Conservation (phyloP, 192 early-diverging fungal species). For the Mortierella antarctica region DNA sequence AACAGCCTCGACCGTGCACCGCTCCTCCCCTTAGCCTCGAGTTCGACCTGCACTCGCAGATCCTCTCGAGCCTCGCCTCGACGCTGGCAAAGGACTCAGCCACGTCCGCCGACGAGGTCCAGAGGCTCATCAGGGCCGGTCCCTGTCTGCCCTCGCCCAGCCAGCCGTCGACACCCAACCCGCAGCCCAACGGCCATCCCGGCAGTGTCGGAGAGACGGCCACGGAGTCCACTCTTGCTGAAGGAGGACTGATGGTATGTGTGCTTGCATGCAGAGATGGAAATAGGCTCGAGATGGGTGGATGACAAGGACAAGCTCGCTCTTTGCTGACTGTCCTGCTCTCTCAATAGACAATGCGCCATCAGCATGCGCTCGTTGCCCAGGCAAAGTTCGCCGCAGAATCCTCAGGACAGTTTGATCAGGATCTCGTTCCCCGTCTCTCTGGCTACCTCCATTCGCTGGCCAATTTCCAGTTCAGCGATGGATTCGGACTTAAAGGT, state of each 20-base stretch:
- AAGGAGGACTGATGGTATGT: slow-evolving; percentile 47
- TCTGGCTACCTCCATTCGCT: slow-evolving; percentile 49
- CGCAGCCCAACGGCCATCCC: slow-evolving; percentile 10
- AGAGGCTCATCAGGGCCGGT: slow-evolving; percentile 53
- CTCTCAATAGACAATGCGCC: slow-evolving; percentile 40
- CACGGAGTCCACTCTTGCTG: slow-evolving; percentile 15
- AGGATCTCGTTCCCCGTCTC: slow-evolving; percentile 48
- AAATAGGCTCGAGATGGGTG: neutral
- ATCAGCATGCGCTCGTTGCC: slow-evolving; percentile 47
- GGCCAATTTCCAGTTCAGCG: slow-evolving; percentile 41
- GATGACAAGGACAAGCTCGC: neutral
- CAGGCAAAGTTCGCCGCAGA: slow-evolving; percentile 53
- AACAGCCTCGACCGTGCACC: too few relatives aligned
- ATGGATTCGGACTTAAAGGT: slow-evolving; percentile 52
- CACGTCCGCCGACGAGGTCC: slow-evolving; percentile 57
- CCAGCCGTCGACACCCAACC: slow-evolving; percentile 17
- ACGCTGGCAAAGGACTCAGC: slow-evolving; percentile 59
- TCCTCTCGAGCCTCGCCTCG: slow-evolving; percentile 62
- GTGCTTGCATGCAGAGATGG: neutral
- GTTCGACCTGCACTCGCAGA: slow-evolving; percentile 64
- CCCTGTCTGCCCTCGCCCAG: slow-evolving; percentile 35
- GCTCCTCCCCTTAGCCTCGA: slow-evolving; percentile 54
- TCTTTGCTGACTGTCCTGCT: neutral
- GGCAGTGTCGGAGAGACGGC: slow-evolving; percentile 5
- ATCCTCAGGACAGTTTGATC: slow-evolving; percentile 50